phyloP scores from a whole-genome alignment of 23 red algal species.

The Gracilaria vermiculophylla region DNA sequence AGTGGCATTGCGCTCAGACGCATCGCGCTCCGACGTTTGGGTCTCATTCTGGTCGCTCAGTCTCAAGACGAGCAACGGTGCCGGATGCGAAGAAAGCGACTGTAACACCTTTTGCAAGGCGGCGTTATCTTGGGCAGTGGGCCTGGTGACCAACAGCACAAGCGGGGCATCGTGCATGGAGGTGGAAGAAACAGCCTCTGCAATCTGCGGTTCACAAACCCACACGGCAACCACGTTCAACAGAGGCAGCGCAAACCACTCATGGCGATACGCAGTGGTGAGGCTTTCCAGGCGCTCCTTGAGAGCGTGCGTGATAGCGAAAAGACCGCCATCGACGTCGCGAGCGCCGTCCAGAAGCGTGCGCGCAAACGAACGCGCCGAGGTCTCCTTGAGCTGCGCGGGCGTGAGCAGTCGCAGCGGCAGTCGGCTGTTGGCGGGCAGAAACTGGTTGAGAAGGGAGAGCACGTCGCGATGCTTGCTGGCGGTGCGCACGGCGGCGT shows the following conservation, averaged over 20 bases:
- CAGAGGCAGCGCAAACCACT: neutral
- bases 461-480: neutral
- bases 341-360: neutral
- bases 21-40: neutral
- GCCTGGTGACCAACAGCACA: neutral
- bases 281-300: neutral
- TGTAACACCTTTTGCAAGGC: neutral
- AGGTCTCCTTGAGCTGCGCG: neutral
- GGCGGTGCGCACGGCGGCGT: constrained; percentile 39
- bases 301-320: neutral
- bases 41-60: neutral
- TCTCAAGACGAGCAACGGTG: neutral
- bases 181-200: neutral
- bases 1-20: no score
- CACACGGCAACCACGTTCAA: constrained; percentile 13
- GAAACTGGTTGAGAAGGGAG: neutral
- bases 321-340: neutral
- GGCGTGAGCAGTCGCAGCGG: constrained; percentile 4
- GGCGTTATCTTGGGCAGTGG: neutral
- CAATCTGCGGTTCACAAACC: constrained; percentile 33
- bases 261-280: neutral
- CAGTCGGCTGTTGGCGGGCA: neutral
- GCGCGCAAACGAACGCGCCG: neutral
- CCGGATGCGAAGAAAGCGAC: neutral
- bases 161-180: neutral